Percentiles rank a stretch among this genome's conserved stretches.
These are phyloP conservation scores for Trichocomaceae sp. DNA, from an alignment of 2,329 filamentous ascomycete genomes.

Conservation along the genomic window DNA sequence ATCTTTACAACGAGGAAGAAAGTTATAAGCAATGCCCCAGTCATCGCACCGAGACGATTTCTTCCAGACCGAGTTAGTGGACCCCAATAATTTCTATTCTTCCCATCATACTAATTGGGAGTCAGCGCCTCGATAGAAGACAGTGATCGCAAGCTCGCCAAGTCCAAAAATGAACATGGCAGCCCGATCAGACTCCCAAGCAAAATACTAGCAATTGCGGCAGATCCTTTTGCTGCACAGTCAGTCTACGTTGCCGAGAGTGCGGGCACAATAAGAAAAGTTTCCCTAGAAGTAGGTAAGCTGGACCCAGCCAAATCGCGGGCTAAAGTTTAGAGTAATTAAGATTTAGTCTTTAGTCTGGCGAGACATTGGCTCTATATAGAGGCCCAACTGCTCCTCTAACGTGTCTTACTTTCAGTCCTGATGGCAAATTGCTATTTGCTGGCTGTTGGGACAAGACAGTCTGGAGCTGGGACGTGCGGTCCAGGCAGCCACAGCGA, in stretches of 20 bases:
- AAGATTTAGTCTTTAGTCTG: conserved; percentile 40
- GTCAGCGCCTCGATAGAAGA: conserved; percentile 44
- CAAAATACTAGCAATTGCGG: conserved; percentile 71
- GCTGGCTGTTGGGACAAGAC: conserved; percentile 93
- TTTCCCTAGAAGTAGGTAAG: conserved; percentile 67
- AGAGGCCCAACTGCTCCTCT: conserved; percentile 72
- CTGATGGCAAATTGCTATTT: conserved; percentile 57
- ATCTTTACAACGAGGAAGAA: too few species aligned
- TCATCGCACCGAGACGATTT: conserved; percentile 73
- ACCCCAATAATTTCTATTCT: conserved; percentile 5
- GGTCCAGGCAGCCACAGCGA: conserved; percentile 48
- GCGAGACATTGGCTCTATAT: conserved; percentile 48
- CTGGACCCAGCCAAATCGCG: not conserved
- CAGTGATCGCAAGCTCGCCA: conserved; percentile 59
- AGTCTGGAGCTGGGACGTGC: conserved; percentile 75
- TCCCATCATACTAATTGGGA: conserved; percentile 5
- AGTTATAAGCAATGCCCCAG: conserved; percentile 49
- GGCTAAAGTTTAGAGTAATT: conserved; percentile 9
- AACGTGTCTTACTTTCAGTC: conserved; percentile 64
- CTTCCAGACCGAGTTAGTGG: conserved; percentile 79
- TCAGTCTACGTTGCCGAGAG: conserved; percentile 78
- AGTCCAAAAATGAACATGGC: conserved; percentile 76
- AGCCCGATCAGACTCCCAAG: conserved; percentile 72
- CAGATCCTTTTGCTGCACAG: conserved; percentile 58
- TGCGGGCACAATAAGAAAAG: conserved; percentile 66